These are phyloP conservation scores for Cadophora luteo-olivacea DNA, from an alignment of 2,329 filamentous ascomycete genomes.

Conservation along the genomic window DNA sequence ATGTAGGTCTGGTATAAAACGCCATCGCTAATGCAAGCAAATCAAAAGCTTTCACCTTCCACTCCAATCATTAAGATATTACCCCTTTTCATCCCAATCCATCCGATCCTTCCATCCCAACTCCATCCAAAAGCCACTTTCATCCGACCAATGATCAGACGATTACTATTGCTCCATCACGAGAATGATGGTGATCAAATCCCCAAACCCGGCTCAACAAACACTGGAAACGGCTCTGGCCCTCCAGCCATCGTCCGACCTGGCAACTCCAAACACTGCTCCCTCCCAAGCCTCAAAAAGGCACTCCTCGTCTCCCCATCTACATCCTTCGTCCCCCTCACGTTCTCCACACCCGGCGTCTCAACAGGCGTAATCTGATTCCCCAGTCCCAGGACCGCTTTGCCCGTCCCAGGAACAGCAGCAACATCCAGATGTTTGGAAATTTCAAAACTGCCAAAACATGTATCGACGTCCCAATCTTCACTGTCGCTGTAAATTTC, in stretches of 20 bases:
- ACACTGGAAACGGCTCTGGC: slow-evolving; percentile 26
- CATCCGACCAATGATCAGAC: neutral
- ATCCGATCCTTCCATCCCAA: neutral
- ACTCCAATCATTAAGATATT: neutral
- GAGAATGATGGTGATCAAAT: neutral
- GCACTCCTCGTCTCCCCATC: slow-evolving; percentile 27
- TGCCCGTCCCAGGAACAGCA: too few relatives aligned
- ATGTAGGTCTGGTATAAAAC: slow-evolving; percentile 27
- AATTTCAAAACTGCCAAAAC: slow-evolving; percentile 24
- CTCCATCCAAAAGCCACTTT: neutral
- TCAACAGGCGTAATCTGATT: slow-evolving; percentile 34
- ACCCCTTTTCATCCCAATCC: slow-evolving; percentile 1
- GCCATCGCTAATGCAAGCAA: slow-evolving; percentile 29
- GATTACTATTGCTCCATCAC: neutral
- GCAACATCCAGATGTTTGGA: neutral
- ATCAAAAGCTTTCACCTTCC: neutral
- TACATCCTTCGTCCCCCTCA: slow-evolving; percentile 25
- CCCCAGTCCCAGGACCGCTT: slow-evolving; percentile 18
- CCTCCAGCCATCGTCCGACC: slow-evolving; percentile 9
- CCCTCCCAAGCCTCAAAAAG: slow-evolving; percentile 14
- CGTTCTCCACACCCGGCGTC: slow-evolving; percentile 32
- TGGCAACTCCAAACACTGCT: slow-evolving; percentile 20
- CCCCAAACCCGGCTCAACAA: slow-evolving; percentile 25
- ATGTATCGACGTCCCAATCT: slow-evolving; percentile 31
- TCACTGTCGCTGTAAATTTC: slow-evolving; percentile 27